Base-by-base conservation (phyloP, 2,329 filamentous ascomycete genomes). In the Macrophomina pseudophaseolina region DNA sequence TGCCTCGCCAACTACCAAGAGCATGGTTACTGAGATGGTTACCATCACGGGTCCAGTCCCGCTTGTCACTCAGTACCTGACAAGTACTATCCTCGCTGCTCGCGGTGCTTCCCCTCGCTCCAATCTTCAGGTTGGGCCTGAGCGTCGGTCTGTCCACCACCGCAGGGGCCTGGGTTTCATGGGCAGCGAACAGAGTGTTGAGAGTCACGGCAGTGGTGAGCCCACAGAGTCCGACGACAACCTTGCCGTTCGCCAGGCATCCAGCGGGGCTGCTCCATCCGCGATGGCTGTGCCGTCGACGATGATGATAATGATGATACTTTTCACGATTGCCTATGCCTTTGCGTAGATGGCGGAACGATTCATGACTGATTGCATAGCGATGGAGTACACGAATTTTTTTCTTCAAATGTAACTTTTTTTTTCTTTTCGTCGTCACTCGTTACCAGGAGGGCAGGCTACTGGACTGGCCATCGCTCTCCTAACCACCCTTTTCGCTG, bases 321-420 rank as follows among this genome's bases (percentile, higher is more conserved):
- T 63, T 16, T 64, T 64, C 48, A 64, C 48, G 60, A 64, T 64
- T 30, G 48, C 60, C 60, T 64, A 64, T 23, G 60, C 18, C 7
- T 44, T 64, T 16, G 60, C 48, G 18, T 64, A 64, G 48, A 64
- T 40, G 32, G 28, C 46, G 18, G 49, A n/a, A 64, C 48, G 60
- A 64, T 44, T 64, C 28, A 64, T 48, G 60, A 64, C 48, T 53
- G 60, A 35, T 42, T 64, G 60, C 60, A 64, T 64, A 64, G 60
- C 60, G 60, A 64, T 42, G 60, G 59, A 49, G 60, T 64, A 18
- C 18, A 60, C 33, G 59, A 63, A n/a, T 51, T 40, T 16, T 28
- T 49, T 16, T 42, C 38, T 53, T 64, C 49, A 42, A 38, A 38
- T 62, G 42, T 49, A 49, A 23, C 42, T 33, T 59, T 18, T 46